Conservation (phyloP, 805 yeast genomes). For the Ogataea degrootiae region DNA sequence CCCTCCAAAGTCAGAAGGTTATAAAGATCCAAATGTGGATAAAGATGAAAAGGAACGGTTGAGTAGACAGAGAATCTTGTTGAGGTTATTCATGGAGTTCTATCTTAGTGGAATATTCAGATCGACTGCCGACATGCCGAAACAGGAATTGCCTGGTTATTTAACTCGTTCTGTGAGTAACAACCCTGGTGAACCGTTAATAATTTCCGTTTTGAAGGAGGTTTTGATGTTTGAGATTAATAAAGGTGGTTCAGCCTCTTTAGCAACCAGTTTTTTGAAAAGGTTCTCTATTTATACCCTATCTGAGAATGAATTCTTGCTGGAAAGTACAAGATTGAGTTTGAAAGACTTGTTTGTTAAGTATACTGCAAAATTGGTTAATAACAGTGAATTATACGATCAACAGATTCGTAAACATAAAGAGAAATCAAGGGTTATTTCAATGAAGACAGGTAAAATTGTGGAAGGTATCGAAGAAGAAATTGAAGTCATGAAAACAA, state of each 20-base stretch:
- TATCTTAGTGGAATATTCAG: conserved; percentile 53
- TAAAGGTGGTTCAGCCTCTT: conserved; percentile 24
- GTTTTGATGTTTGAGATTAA: conserved; percentile 35
- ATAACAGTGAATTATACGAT: conserved; percentile 33
- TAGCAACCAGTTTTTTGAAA: conserved; percentile 47
- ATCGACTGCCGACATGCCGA: conserved; percentile 37
- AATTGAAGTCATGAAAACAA: conserved; percentile 24
- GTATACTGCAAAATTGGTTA: conserved; percentile 40
- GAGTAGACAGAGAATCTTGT: conserved; percentile 39
- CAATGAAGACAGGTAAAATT: conserved; percentile 63
- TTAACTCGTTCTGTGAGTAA: conserved; percentile 30
- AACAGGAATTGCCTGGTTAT: conserved; percentile 40
- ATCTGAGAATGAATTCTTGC: conserved; percentile 27
- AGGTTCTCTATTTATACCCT: conserved; percentile 36
- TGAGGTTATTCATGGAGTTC: conserved; percentile 55
- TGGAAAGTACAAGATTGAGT: conserved; percentile 22
- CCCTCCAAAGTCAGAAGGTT: conserved; percentile 22
- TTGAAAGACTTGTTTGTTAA: conserved; percentile 36
- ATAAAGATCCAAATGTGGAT: conserved; percentile 25
- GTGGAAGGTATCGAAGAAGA: conserved; percentile 29
- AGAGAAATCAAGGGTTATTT: conserved; percentile 44
- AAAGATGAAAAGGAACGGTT: conserved; percentile 42
- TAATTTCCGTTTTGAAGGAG: conserved; percentile 41
- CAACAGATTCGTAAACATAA: conserved; percentile 32
- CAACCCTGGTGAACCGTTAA: conserved; percentile 31